phyloP scores from a whole-genome alignment of 2,329 filamentous ascomycete species.

The Drechslerella coelobrocha region DNA sequence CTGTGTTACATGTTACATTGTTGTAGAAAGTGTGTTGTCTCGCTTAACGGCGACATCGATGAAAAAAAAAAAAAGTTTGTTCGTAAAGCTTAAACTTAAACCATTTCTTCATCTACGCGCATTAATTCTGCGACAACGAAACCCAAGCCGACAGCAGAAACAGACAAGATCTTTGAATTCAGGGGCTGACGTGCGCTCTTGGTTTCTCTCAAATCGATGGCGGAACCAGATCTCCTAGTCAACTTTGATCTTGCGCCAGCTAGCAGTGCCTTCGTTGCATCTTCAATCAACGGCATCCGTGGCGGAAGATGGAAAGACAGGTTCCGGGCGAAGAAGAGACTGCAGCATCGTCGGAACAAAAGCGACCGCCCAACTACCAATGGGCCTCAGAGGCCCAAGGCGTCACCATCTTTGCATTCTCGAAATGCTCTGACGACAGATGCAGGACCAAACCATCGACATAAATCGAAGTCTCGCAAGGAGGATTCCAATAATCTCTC shows the following conservation, averaged over 20 bases:
- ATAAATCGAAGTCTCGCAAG: conserved; percentile 58
- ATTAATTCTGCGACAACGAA: too few relatives aligned
- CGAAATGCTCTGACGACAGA: conserved; percentile 42
- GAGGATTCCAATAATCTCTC: conserved; percentile 52
- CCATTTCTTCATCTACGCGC: too few relatives aligned
- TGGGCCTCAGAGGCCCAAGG: conserved; percentile 44
- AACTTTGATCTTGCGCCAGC: conserved; percentile 81
- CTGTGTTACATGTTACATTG: not conserved
- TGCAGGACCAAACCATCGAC: conserved; percentile 57
- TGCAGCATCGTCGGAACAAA: conserved; percentile 64
- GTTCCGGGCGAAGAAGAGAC: conserved; percentile 76
- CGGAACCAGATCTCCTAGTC: conserved; percentile 91
- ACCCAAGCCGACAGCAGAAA: not conserved
- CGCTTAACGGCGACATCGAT: not conserved
- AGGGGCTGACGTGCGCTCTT: not conserved
- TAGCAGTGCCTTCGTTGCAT: conserved; percentile 67
- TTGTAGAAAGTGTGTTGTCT: not conserved
- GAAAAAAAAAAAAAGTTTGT: not conserved
- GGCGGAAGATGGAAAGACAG: conserved; percentile 94
- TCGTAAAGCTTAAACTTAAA: conserved; percentile 1
- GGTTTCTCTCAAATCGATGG: conserved; percentile 66
- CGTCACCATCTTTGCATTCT: conserved; percentile 10
- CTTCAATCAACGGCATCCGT: conserved; percentile 68
- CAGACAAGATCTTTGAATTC: not conserved
- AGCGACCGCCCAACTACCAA: conserved; percentile 54